A percentile compares a stretch with the other conserved stretches of the same genome.
Conservation (phyloP, 148 eudicot genomes). For the Rhododendron molle region DNA sequence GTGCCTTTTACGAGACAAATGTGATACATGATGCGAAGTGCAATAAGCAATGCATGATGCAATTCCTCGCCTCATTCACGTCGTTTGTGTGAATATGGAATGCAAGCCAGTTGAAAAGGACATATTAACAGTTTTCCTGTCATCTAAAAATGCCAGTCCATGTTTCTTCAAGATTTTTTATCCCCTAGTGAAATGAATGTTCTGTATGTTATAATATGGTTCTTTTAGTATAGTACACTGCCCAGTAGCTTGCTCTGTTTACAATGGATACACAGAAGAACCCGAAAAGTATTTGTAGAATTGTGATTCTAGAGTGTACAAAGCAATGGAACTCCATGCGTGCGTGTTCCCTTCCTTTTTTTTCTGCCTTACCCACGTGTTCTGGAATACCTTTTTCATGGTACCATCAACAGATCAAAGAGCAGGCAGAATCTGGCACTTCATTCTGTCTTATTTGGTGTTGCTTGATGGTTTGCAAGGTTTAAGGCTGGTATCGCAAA, state of each 20-base stretch:
- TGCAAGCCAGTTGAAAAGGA: background rate
- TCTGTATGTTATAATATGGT: background rate
- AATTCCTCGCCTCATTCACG: background rate
- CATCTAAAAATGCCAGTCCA: background rate
- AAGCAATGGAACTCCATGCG: too few relatives aligned
- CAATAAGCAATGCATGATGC: background rate
- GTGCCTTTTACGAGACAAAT: background rate
- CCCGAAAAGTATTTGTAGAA: too few relatives aligned
- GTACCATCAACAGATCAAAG: too few relatives aligned
- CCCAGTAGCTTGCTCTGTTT: conserved; percentile 1
- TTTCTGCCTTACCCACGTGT: too few relatives aligned
- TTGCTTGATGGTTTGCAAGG: too few relatives aligned
- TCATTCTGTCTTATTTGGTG: too few relatives aligned
- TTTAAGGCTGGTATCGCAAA: too few relatives aligned
- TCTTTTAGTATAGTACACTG: background rate
- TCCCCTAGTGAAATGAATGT: background rate
- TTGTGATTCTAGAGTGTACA: too few relatives aligned
- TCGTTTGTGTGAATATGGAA: background rate
- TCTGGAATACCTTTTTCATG: too few relatives aligned
- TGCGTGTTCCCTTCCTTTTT: too few relatives aligned
- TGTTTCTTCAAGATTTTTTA: background rate
- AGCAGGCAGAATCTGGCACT: too few relatives aligned
- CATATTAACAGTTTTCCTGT: background rate
- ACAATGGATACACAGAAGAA: too few relatives aligned
- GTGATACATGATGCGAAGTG: background rate